phyloP scores from a whole-genome alignment of 495 filamentous ascomycete genomes.

The Aspergillus avenaceus region DNA sequence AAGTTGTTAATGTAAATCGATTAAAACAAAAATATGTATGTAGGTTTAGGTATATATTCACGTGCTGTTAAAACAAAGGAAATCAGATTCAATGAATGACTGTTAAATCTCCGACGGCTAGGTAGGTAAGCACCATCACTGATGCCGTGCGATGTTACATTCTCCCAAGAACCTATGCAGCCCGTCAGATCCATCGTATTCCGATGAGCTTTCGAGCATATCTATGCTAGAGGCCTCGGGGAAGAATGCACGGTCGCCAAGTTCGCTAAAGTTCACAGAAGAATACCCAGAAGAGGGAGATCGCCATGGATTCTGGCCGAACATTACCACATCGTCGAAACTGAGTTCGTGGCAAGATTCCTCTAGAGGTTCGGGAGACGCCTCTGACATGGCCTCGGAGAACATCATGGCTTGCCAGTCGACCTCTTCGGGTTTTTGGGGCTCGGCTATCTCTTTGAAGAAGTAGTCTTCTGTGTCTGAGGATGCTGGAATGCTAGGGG shows the following conservation, averaged over 20 bases:
- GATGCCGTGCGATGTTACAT: slow-evolving; percentile 56
- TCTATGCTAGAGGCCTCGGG: slow-evolving; percentile 30
- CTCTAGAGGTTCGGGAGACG: slow-evolving; percentile 20
- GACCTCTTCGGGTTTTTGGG: slow-evolving; percentile 30
- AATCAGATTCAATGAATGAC: slow-evolving; percentile 11
- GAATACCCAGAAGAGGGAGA: slow-evolving; percentile 48
- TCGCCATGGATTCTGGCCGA: slow-evolving; percentile 48
- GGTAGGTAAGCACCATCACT: slow-evolving; percentile 2
- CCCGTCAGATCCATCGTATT: slow-evolving; percentile 78
- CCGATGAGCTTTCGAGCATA: slow-evolving; percentile 40
- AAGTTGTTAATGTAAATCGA: too few species aligned
- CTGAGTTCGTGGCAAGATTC: slow-evolving; percentile 30
- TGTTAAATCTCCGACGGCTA: slow-evolving; percentile 19
- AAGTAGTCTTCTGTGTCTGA: slow-evolving; percentile 32
- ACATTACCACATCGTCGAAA: slow-evolving; percentile 45
- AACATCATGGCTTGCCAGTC: slow-evolving; percentile 59
- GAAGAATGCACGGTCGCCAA: slow-evolving; percentile 42
- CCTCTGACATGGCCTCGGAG: slow-evolving; percentile 23
- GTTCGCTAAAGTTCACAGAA: slow-evolving; percentile 50
- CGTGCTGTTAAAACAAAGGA: slow-evolving; percentile 6
- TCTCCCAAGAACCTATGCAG: slow-evolving; percentile 86
- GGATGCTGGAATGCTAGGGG: slow-evolving; percentile 51
- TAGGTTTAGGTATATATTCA: too few species aligned
- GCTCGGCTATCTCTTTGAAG: slow-evolving; percentile 22
- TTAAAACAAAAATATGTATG: too few species aligned